phyloP scores from a whole-genome alignment of 2,329 filamentous ascomycete species.

The Aspergillus nomiae region DNA sequence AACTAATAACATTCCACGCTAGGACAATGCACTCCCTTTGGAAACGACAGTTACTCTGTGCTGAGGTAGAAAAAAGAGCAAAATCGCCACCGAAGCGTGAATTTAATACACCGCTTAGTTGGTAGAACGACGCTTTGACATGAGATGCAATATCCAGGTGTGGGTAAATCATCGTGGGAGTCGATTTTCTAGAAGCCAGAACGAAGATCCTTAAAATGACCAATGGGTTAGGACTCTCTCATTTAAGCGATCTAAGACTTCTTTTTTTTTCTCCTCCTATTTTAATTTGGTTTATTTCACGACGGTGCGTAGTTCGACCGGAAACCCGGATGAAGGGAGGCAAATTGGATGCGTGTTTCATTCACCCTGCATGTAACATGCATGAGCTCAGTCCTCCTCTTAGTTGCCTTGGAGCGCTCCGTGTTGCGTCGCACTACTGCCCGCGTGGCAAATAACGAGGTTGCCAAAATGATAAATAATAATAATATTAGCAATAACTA shows the following conservation, averaged over 20 bases:
- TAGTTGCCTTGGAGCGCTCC: not conserved
- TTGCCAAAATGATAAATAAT: not conserved
- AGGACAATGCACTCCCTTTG: not conserved
- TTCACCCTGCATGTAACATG: not conserved
- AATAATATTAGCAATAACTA: not conserved
- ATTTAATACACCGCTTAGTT: not conserved
- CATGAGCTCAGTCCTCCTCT: not conserved
- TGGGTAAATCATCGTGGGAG: not conserved
- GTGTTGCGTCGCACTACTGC: conserved; percentile 1
- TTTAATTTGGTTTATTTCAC: not conserved
- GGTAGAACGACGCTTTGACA: not conserved
- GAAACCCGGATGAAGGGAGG: not conserved
- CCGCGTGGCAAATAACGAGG: not conserved
- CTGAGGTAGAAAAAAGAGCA: not conserved
- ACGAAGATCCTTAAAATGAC: not conserved
- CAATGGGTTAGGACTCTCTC: no score
- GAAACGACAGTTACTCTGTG: not conserved
- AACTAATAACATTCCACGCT: not conserved
- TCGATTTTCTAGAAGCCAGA: not conserved
- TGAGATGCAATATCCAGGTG: not conserved
- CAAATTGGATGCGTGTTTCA: not conserved
- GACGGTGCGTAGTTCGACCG: not conserved
- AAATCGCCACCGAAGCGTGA: not conserved
- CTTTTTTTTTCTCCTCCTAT: not conserved
- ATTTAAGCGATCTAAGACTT: not conserved